Conservation (phyloP, 2,329 filamentous ascomycete genomes). For the Geosmithia putterillii region DNA sequence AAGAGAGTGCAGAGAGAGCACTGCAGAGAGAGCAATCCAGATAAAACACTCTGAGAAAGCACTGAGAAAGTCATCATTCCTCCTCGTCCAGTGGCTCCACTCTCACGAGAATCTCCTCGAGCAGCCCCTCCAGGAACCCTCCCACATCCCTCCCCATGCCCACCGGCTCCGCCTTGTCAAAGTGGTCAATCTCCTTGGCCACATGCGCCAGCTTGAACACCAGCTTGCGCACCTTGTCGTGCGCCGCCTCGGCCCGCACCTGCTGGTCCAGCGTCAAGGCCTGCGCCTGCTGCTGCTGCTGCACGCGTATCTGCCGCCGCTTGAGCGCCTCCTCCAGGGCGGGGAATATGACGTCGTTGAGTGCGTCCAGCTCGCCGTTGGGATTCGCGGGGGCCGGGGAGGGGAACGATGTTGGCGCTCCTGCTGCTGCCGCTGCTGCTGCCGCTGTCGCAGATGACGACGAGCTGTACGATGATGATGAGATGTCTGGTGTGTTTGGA, state of each 20-base stretch:
- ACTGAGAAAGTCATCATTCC: no score
- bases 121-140: constrained; percentile 78
- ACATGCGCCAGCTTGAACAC: constrained; percentile 73
- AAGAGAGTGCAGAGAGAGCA: no score
- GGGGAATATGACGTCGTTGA: constrained; percentile 85
- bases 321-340: constrained; percentile 85
- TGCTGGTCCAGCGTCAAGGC: constrained; percentile 50
- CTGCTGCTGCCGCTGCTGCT: constrained; percentile 3
- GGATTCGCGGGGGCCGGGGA: constrained; percentile 42
- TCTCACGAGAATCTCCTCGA: constrained; percentile 87
- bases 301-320: constrained; percentile 55
- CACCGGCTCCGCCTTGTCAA: constrained; percentile 75
- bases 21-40: no score
- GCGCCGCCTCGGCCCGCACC: constrained; percentile 54
- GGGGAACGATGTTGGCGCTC: constrained; percentile 38
- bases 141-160: constrained; percentile 88
- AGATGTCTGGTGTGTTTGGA: neutral
- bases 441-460: neutral
- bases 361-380: constrained; percentile 66
- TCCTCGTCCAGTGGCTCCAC: constrained; percentile 79
- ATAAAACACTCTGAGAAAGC: no score
- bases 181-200: constrained; percentile 82
- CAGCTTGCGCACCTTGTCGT: constrained; percentile 71
- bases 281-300: constrained; percentile 26
- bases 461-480: constrained; percentile 2